Conservation (phyloP, 257 asterid genomes). For the Nicotiana knightiana region DNA sequence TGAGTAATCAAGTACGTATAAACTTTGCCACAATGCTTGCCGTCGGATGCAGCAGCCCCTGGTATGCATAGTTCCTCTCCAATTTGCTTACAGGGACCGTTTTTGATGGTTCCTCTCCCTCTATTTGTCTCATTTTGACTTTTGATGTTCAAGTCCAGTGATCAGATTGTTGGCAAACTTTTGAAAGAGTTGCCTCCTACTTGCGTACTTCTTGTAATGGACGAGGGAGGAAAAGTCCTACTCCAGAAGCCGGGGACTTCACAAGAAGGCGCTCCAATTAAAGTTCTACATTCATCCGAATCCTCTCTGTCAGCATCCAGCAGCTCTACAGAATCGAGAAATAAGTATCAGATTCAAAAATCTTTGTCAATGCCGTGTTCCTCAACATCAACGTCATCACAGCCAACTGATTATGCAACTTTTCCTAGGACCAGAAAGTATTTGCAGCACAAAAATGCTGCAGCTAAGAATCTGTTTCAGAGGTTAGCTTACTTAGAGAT, state of each 20-base stretch:
- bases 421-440: conserved; percentile 12
- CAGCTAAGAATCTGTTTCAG: conserved; percentile 29
- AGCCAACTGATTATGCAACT: conserved; percentile 21
- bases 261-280: conserved; percentile 48
- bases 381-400: conserved; percentile 29
- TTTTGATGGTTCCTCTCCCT: neutral
- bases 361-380: conserved; percentile 57
- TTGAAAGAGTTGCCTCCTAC: conserved; percentile 75
- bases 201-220: conserved; percentile 65
- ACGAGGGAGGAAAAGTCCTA: conserved; percentile 49
- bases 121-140: neutral
- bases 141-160: conserved; percentile 37
- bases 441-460: conserved; percentile 17
- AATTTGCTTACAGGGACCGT: neutral
- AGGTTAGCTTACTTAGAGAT: conserved; percentile 33
- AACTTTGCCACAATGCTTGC: conserved; percentile 46
- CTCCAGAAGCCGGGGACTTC: conserved; percentile 60
- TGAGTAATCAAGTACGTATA: conserved; percentile 59
- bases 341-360: conserved; percentile 31
- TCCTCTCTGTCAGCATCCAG: conserved; percentile 41
- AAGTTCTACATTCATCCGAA: conserved; percentile 27
- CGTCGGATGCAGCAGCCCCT: conserved; percentile 26
- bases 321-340: conserved; percentile 17
- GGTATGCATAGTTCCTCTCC: conserved; percentile 15
- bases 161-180: conserved; percentile 29